Conservation (phyloP, 345 rosid genomes). For the Hypericum perforatum region DNA sequence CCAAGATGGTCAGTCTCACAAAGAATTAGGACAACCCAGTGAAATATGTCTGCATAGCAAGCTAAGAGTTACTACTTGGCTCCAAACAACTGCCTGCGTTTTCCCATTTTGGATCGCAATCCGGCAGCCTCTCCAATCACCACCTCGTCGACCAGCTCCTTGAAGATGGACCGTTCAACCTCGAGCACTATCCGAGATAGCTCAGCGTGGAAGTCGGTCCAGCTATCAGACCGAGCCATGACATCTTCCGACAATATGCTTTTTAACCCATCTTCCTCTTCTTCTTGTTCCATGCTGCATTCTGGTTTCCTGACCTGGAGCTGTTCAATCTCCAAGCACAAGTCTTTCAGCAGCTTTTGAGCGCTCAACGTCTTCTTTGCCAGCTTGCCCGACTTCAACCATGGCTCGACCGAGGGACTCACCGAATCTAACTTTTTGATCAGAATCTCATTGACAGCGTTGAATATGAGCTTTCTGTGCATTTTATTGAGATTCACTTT, state of each 20-base stretch:
- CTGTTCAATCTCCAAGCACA: constrained; percentile 56
- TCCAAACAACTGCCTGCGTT: constrained; percentile 48
- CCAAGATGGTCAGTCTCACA: no score
- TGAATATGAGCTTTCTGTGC: constrained; percentile 74
- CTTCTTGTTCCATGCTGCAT: constrained; percentile 21
- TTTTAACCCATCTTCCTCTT: constrained; percentile 51
- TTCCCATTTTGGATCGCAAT: constrained; percentile 31
- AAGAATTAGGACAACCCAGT: no score
- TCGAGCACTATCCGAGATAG: constrained; percentile 54
- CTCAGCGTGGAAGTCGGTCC: constrained; percentile 49
- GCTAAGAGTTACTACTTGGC: no score
- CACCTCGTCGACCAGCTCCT: constrained; percentile 73
- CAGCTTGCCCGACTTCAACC: constrained; percentile 39
- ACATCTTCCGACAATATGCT: constrained; percentile 57
- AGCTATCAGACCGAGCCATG: constrained; percentile 47
- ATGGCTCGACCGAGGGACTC: constrained; percentile 37
- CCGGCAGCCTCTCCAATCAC: constrained; percentile 43
- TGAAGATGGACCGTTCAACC: constrained; percentile 70
- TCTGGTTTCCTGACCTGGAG: constrained; percentile 41
- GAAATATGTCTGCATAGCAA: no score
- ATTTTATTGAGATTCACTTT: constrained; percentile 40
- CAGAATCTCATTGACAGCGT: constrained; percentile 75
- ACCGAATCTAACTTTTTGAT: constrained; percentile 42
- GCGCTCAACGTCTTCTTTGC: constrained; percentile 53
- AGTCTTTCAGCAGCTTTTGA: constrained; percentile 66